Evolutionary conservation across 2,329 filamentous ascomycete species (phyloP).

Genomic region (Colletotrichum costaricense): DNA sequence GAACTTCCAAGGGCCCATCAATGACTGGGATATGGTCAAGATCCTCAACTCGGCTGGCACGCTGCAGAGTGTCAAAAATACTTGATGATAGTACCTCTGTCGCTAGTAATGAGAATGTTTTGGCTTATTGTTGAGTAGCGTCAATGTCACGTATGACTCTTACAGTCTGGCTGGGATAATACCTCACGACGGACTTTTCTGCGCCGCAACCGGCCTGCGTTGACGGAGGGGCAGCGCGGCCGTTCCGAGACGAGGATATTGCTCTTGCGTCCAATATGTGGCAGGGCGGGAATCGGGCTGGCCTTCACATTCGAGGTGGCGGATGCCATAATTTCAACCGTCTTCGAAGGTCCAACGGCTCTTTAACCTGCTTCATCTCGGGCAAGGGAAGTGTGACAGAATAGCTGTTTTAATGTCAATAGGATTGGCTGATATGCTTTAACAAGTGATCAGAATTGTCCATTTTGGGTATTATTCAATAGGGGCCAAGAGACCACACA

Average conservation of each 20-base stretch:
- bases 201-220: neutral
- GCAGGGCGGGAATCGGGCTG: neutral
- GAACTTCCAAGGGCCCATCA: conserved; percentile 1
- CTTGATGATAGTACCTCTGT: neutral
- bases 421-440: neutral
- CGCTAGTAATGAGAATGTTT: too few relatives aligned
- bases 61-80: neutral
- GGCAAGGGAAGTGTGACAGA: neutral
- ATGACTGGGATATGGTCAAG: conserved; percentile 4
- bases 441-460: neutral
- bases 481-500: neutral
- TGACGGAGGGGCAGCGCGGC: neutral
- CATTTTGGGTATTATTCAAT: conserved; percentile 29
- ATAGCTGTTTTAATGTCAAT: neutral
- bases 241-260: neutral
- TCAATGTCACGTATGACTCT: neutral
- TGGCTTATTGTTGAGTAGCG: neutral
- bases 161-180: neutral
- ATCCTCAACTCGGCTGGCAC: neutral
- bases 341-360: neutral
- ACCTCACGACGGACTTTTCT: neutral
- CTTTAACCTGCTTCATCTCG: neutral
- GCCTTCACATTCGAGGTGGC: neutral
- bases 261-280: neutral
- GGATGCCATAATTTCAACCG: neutral